Base-by-base conservation (phyloP, 768 basidiomycete genomes). In the Chalciporus pseudorubinellus region DNA sequence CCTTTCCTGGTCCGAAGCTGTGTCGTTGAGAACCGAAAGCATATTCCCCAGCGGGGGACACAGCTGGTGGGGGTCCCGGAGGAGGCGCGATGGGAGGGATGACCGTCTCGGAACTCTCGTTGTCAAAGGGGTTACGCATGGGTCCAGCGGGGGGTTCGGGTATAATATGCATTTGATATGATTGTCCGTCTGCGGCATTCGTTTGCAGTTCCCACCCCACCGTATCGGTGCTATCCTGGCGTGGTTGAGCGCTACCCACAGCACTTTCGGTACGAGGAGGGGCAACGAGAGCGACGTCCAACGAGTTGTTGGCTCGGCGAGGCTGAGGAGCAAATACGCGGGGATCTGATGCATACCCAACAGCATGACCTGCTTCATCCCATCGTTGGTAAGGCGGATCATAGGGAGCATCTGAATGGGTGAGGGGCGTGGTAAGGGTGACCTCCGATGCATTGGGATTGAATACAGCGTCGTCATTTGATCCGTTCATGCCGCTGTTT, bases 251-350 rank as follows among this genome's bases (percentile, higher is more conserved):
- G n/a, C 50, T 47, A 31, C 31, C 56, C 5, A 58, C 45, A 22
- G 31, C 39, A 22, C 60, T 67, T 13, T 46, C 58, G 6, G 50
- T 12, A 36, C 51, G 60, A 33, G 55, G 46, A 33, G 53, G 53
- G 0, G 40, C 44, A 16, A 28, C 51, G 2, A 66, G 20, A 29
- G 48, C 51, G 8, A 57, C 14, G 13, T 63, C 51, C 36, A 68
- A 51, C 3, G 61, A 21, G 29, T 42, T 21, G 14, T 53, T 56
- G 21, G 52, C 56, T 33, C 64, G 59, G 48, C 69, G 72, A 18
- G 83, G 82, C 47, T 77, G 72, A 8, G 84, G 83, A 10, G 81
- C 79, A 36, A 77, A 67, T 48, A 84, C 64, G 29, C 57, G 71
- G 20, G 75, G 75, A 46, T 79, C 77, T 9, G 68, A 28, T 10